phyloP scores from a whole-genome alignment of 345 rosid genomes.

The Brassica napus region DNA sequence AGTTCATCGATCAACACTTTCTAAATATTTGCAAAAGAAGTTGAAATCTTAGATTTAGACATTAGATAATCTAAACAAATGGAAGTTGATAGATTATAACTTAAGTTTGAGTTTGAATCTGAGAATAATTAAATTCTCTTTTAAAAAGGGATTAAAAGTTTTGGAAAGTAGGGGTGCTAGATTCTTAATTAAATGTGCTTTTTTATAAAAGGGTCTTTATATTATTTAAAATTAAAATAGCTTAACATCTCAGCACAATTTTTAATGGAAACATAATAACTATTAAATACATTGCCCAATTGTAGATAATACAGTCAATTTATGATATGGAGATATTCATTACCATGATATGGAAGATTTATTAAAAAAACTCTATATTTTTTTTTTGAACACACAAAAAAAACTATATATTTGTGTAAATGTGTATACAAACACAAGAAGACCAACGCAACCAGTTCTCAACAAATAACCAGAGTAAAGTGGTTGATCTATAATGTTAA shows the following conservation, averaged over 20 bases:
- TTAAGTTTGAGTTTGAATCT: too few relatives aligned
- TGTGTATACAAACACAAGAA: not conserved
- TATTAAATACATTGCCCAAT: not conserved
- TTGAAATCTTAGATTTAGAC: too few relatives aligned
- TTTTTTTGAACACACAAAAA: too few relatives aligned
- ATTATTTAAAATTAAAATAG: too few relatives aligned
- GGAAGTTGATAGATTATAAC: too few relatives aligned
- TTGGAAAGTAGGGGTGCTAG: not conserved
- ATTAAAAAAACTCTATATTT: not conserved
- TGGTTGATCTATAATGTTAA: not conserved
- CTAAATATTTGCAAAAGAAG: too few relatives aligned
- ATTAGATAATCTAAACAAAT: too few relatives aligned
- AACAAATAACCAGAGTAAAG: not conserved
- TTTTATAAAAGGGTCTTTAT: too few relatives aligned
- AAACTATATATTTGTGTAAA: not conserved
- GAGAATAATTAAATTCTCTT: too few relatives aligned
- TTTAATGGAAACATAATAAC: not conserved
- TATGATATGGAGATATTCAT: not conserved
- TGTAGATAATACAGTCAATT: not conserved
- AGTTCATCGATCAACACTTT: too few relatives aligned
- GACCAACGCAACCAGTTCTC: not conserved
- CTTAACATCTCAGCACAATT: not conserved
- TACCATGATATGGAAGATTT: not conserved
- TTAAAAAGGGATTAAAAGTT: not conserved
- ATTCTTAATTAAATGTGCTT: not conserved